A percentile compares a stretch with the other conserved stretches of the same genome.
Evolutionary conservation across 2,329 filamentous ascomycete species (phyloP).

Genomic region (Gaeumannomyces tritici): DNA sequence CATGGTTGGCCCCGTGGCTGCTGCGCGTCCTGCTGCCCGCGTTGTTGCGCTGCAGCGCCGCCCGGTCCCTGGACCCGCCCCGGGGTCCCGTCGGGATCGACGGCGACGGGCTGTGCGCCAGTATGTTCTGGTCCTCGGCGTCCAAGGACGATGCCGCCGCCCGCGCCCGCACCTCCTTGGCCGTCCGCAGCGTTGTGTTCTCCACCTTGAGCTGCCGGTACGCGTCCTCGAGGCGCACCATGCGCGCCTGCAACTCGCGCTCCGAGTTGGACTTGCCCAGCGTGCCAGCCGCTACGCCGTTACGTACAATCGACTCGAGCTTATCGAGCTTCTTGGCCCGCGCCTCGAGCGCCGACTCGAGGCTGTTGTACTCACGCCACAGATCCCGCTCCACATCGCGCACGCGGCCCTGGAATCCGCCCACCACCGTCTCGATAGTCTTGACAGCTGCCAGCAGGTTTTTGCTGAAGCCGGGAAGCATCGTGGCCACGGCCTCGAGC

Average conservation of each 20-base stretch:
- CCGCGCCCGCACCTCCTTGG: conserved; percentile 47
- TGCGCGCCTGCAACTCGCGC: conserved; percentile 33
- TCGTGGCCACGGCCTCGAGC: conserved; percentile 75
- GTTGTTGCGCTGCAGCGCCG: conserved; percentile 18
- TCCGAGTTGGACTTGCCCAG: conserved; percentile 21
- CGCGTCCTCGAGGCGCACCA: conserved; percentile 48
- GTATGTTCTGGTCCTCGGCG: conserved; percentile 18
- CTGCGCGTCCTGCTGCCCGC: conserved; percentile 8
- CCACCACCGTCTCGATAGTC: conserved; percentile 72
- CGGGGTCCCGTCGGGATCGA: conserved; percentile 45
- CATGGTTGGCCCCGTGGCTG: background rate
- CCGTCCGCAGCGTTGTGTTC: conserved; percentile 58
- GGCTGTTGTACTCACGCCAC: conserved; percentile 79
- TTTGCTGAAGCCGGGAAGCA: conserved; percentile 80
- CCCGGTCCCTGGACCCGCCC: conserved; percentile 9
- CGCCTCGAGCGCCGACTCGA: conserved; percentile 72
- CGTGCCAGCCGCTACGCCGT: conserved; percentile 43
- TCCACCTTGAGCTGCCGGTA: conserved; percentile 56
- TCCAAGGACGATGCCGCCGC: conserved; percentile 29
- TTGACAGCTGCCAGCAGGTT: conserved; percentile 83
- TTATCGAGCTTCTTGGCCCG: conserved; percentile 80
- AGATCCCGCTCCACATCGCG: conserved; percentile 80
- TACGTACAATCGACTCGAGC: conserved; percentile 70
- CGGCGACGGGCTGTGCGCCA: conserved; percentile 36
- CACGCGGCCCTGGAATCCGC: conserved; percentile 69